These are phyloP conservation scores for Shiraia bambusicola DNA, from an alignment of 2,329 filamentous ascomycete species.

Conservation along the genomic window DNA sequence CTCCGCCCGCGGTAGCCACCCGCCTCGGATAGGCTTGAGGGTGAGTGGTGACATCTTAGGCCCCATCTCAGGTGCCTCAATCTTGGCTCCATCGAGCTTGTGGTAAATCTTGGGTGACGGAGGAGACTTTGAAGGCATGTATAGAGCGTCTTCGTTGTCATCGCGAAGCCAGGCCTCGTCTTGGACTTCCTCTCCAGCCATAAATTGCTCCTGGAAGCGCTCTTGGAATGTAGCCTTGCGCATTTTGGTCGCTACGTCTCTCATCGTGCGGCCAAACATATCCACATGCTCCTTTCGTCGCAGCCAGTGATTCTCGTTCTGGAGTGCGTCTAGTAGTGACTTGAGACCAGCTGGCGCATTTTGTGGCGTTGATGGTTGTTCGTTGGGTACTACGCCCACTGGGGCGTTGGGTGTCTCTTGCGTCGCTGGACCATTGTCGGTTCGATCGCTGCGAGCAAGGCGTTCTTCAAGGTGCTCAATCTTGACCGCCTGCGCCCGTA, in stretches of 20 bases:
- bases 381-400: slow-evolving; percentile 11
- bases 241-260: slow-evolving; percentile 13
- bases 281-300: slow-evolving; percentile 25
- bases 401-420: slow-evolving; percentile 4
- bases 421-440: slow-evolving; percentile 4
- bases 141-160: too few relatives aligned
- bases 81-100: too few relatives aligned
- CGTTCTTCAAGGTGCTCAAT: slow-evolving; percentile 21
- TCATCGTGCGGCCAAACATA: slow-evolving; percentile 17
- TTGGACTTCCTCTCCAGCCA: too few relatives aligned
- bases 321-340: slow-evolving; percentile 26
- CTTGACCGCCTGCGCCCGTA: slow-evolving; percentile 19
- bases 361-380: slow-evolving; percentile 10
- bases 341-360: slow-evolving; percentile 16
- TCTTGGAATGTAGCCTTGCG: neutral
- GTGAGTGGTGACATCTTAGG: too few relatives aligned
- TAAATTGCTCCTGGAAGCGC: neutral
- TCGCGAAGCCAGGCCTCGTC: too few relatives aligned
- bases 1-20: too few relatives aligned
- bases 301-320: slow-evolving; percentile 35
- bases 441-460: slow-evolving; percentile 9
- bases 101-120: too few relatives aligned
- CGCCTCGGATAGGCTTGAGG: too few relatives aligned
- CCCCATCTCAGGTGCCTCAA: too few relatives aligned
- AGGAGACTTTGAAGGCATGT: too few relatives aligned